These are phyloP conservation scores for Candida piceae DNA, from an alignment of 805 yeast genomes.

Conservation along the genomic window DNA sequence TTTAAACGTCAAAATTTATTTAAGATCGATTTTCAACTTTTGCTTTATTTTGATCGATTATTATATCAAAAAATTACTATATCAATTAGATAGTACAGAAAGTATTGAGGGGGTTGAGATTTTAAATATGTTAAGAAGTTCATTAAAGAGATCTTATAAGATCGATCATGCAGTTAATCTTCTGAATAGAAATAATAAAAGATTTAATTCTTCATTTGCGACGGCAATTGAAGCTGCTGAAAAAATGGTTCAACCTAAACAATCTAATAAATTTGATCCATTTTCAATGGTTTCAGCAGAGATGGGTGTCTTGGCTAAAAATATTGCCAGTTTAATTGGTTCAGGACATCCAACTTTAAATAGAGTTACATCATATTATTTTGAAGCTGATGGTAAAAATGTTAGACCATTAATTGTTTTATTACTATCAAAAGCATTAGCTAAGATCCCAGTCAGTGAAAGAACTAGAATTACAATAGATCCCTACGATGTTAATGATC, in stretches of 20 bases:
- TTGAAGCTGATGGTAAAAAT: conserved; percentile 94
- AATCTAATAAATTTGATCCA: conserved; percentile 64
- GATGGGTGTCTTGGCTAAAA: conserved; percentile 83
- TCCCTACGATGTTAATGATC: conserved; percentile 58
- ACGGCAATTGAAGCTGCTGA: conserved; percentile 73
- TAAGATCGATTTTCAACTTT: too few species aligned
- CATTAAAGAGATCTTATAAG: neutral
- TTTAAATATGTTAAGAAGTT: neutral
- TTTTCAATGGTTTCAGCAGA: conserved; percentile 87
- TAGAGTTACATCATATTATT: conserved; percentile 89
- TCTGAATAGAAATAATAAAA: too few species aligned
- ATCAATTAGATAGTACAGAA: too few species aligned
- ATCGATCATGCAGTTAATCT: too few species aligned
- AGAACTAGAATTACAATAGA: conserved; percentile 64
- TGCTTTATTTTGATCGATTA: too few species aligned
- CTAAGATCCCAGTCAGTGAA: conserved; percentile 64
- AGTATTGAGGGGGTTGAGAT: too few species aligned
- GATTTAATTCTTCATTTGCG: conserved; percentile 29
- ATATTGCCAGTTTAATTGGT: conserved; percentile 82
- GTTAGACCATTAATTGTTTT: conserved; percentile 88
- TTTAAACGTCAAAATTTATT: too few species aligned
- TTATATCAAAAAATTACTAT: too few species aligned
- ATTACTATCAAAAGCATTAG: conserved; percentile 73
- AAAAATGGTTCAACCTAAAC: conserved; percentile 61
- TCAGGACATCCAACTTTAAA: conserved; percentile 92